These are phyloP conservation scores for Hyphopichia pseudoburtonii DNA, from an alignment of 1,139 yeast species.

Conservation along the genomic window DNA sequence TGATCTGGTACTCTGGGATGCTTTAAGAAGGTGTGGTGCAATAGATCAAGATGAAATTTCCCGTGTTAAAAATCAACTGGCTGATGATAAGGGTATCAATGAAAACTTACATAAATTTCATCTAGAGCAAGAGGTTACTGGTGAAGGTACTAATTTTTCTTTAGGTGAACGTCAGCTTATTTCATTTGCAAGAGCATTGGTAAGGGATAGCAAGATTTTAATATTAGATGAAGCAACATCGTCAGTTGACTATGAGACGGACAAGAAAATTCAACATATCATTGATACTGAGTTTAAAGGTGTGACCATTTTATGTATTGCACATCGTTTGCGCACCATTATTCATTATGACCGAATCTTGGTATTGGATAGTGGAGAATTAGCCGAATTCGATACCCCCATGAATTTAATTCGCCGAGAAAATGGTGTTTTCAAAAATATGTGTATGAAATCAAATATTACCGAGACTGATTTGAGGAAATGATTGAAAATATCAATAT, in stretches of 20 bases:
- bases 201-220: slow-evolving; percentile 48
- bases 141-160: slow-evolving; percentile 53
- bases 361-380: slow-evolving; percentile 33
- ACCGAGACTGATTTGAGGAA: too few relatives aligned
- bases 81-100: neutral
- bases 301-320: slow-evolving; percentile 43
- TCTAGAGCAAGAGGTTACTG: slow-evolving; percentile 51
- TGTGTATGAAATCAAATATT: slow-evolving; percentile 23
- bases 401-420: slow-evolving; percentile 17
- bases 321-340: slow-evolving; percentile 42
- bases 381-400: slow-evolving; percentile 26
- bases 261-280: slow-evolving; percentile 46
- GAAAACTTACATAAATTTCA: slow-evolving; percentile 38
- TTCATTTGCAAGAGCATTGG: slow-evolving; percentile 54
- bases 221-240: slow-evolving; percentile 59
- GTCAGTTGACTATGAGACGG: slow-evolving; percentile 57
- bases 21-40: slow-evolving; percentile 33
- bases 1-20: slow-evolving; percentile 29
- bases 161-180: slow-evolving; percentile 56
- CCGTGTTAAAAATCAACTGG: slow-evolving; percentile 8
- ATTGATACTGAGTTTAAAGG: slow-evolving; percentile 32
- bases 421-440: slow-evolving; percentile 37
- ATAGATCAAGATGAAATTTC: slow-evolving; percentile 14
- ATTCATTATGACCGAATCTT: slow-evolving; percentile 36
- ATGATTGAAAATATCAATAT: too few relatives aligned